Conservation (phyloP, 1,284 basidiomycete species). For the Heterobasidion parviporum region DNA sequence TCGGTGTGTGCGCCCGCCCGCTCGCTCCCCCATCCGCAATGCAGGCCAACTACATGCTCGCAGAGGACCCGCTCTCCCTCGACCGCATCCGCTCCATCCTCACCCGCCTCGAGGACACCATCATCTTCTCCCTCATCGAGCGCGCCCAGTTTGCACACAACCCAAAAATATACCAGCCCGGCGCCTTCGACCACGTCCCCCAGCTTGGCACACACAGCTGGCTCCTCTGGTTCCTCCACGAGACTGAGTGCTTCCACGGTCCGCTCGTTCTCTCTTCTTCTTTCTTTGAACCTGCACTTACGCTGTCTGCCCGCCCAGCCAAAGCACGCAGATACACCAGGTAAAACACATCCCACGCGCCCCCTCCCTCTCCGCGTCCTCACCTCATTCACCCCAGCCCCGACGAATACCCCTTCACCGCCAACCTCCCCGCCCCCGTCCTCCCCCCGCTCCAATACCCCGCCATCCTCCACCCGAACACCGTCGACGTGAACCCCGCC, state of each 20-base stretch:
- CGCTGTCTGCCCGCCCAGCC: slow-evolving; percentile 38
- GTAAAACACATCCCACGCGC: slow-evolving; percentile 27
- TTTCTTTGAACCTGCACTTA: neutral
- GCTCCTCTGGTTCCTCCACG: slow-evolving; percentile 96
- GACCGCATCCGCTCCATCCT: slow-evolving; percentile 84
- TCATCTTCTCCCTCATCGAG: slow-evolving; percentile 96
- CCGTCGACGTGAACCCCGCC: slow-evolving; percentile 80
- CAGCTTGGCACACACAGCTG: slow-evolving; percentile 74
- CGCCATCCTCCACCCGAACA: slow-evolving; percentile 72
- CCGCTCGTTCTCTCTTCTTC: slow-evolving; percentile 17
- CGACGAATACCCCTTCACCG: slow-evolving; percentile 95
- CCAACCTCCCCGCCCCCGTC: slow-evolving; percentile 77
- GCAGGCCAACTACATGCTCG: slow-evolving; percentile 67
- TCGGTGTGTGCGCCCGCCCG: no score
- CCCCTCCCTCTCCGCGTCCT: slow-evolving; percentile 44
- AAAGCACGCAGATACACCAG: slow-evolving; percentile 91
- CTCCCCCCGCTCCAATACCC: slow-evolving; percentile 75
- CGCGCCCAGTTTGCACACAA: slow-evolving; percentile 96
- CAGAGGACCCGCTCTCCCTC: slow-evolving; percentile 73
- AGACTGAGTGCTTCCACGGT: slow-evolving; percentile 94
- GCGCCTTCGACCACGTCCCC: slow-evolving; percentile 71
- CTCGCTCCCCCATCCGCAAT: slow-evolving; percentile 21
- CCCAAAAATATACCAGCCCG: slow-evolving; percentile 79
- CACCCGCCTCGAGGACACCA: slow-evolving; percentile 92
- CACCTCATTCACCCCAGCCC: slow-evolving; percentile 45